Base-by-base conservation (phyloP, 2,329 filamentous ascomycete species). In the Pseudogymnoascus sp. region DNA sequence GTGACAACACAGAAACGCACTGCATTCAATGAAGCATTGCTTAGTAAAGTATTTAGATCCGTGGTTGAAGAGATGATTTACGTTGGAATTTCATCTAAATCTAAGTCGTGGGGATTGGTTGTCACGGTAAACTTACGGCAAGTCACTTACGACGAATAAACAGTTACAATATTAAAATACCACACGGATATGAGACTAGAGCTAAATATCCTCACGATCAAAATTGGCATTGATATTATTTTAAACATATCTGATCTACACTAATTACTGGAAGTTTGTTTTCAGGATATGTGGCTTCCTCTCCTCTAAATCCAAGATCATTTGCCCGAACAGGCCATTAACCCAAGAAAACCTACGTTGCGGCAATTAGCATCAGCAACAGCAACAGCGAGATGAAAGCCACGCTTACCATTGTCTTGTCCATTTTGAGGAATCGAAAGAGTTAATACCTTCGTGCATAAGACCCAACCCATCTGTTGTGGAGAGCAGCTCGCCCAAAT, bases 271-370 rank as follows among this genome's bases (percentile, higher is more conserved):
- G 65, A 78, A 82, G 65, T 75, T 82, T 63, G 67, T 73, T 28
- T 67, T 66, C 28, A 83, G 71, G 61, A 95, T 70, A 67, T 84
- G 76, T 9, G 89, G 90, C 71, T 89, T 89, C 70, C 89, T 77
- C 64, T 82, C 79, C 48, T 85, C 84, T 57, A 96, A 72, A 73
- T 92, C 88, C 28, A 94, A 72, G 60, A 94, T 81, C 62, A 89
- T 89, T 74, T 92, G 87, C 10, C 89, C 88, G 73, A 92, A 94
- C n/a, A 95, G 82, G 0, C 87, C 90, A 69, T 94, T 94, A 12
- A 89, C 89, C 90, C 90, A 94, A 0, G 89, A 86, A 70, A 94
- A 95, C 45, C 45, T 52, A 19, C 10, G 19, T 12, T 5, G 12
- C 15, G 33, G 45, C 15, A 52, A n/a, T 52, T 52, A 52, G 45